Percentiles rank a stretch among this genome's conserved stretches.
Conservation (phyloP, 768 basidiomycete species). For the Ramaria sp. region DNA sequence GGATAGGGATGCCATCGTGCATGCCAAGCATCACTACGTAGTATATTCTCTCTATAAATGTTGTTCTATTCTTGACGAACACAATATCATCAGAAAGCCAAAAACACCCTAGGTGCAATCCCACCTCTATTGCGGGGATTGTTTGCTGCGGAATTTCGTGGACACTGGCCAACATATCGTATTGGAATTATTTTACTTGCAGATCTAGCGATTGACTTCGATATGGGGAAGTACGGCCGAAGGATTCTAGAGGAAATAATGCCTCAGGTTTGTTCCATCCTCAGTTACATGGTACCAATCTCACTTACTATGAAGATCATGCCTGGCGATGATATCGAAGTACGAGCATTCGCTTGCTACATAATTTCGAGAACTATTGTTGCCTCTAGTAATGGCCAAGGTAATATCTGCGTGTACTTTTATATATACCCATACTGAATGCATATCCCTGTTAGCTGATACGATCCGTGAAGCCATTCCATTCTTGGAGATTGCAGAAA, state of each 20-base stretch:
- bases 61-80: neutral
- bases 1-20: conserved; percentile 8
- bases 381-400: conserved; percentile 21
- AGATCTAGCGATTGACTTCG: conserved; percentile 68
- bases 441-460: conserved; percentile 20
- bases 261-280: conserved; percentile 49
- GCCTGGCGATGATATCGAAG: conserved; percentile 61
- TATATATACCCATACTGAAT: conserved; percentile 20
- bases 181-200: conserved; percentile 63
- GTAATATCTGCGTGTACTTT: conserved; percentile 1
- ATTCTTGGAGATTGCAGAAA: conserved; percentile 52
- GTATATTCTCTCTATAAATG: neutral
- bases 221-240: conserved; percentile 54
- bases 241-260: conserved; percentile 67
- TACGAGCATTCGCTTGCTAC: conserved; percentile 64
- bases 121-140: conserved; percentile 59
- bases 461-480: conserved; percentile 45
- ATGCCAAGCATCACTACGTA: conserved; percentile 11
- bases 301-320: conserved; percentile 37
- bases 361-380: conserved; percentile 68
- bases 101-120: conserved; percentile 50
- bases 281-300: neutral
- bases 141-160: conserved; percentile 75
- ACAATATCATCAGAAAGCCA: conserved; percentile 37
- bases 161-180: conserved; percentile 55